These are phyloP conservation scores for Hemerocallis citrina DNA, from an alignment of 106 monocot genomes.

Conservation along the genomic window DNA sequence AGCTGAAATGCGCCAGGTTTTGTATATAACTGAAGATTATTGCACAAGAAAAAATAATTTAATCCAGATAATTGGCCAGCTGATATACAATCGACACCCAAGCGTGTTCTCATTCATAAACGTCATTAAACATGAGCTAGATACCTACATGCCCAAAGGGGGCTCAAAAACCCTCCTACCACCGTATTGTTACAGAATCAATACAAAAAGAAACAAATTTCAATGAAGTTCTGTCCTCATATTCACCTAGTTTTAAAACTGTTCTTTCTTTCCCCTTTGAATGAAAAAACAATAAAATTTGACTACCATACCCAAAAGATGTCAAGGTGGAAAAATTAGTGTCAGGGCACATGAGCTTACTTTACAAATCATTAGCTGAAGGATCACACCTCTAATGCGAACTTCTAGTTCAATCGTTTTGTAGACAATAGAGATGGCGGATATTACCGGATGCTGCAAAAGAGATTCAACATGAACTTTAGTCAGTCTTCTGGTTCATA, in stretches of 20 bases:
- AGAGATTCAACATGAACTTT: neutral
- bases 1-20: too few species aligned
- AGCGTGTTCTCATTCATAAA: neutral
- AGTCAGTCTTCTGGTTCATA: neutral
- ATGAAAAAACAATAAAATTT: neutral
- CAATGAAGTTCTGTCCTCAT: conserved; percentile 2
- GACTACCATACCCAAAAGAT: neutral
- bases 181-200: neutral
- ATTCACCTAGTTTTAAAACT: neutral
- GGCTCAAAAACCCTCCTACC: conserved; percentile 11
- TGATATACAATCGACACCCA: too few species aligned
- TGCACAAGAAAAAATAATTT: too few species aligned
- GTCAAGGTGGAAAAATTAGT: neutral
- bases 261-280: neutral
- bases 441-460: conserved; percentile 76
- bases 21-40: too few species aligned
- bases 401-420: conserved; percentile 37
- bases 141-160: conserved; percentile 6
- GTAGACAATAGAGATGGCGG: conserved; percentile 74
- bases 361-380: neutral
- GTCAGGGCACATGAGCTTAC: conserved; percentile 1
- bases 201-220: neutral
- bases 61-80: too few species aligned
- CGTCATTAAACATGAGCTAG: neutral
- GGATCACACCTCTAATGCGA: neutral